phyloP scores from a whole-genome alignment of 345 rosid genomes.

The Salix dunnii region DNA sequence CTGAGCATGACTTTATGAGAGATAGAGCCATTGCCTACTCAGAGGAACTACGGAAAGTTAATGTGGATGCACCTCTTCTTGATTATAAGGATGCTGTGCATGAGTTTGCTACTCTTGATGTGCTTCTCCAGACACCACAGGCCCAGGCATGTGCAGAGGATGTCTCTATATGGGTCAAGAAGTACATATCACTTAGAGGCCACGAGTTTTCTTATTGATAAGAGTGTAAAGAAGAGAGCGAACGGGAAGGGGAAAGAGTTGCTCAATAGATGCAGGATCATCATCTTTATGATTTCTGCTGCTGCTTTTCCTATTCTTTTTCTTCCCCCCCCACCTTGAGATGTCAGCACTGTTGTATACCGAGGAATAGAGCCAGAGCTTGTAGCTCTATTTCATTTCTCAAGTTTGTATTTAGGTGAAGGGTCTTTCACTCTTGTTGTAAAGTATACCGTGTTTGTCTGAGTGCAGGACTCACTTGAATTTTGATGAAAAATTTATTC shows the following conservation, averaged over 20 bases:
- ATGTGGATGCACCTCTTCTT: conserved; percentile 84
- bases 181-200: conserved; percentile 75
- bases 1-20: conserved; percentile 97
- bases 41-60: conserved; percentile 77
- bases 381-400: background rate
- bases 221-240: background rate
- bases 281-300: background rate
- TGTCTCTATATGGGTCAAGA: conserved; percentile 90
- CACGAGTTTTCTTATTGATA: conserved; percentile 80
- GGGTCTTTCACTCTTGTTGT: background rate
- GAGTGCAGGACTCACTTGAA: background rate
- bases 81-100: conserved; percentile 95
- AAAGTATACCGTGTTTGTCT: background rate
- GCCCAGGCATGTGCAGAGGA: conserved; percentile 95
- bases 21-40: conserved; percentile 94
- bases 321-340: conserved; percentile 4
- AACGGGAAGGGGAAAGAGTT: background rate
- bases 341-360: background rate
- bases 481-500: background rate
- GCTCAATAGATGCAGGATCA: background rate
- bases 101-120: conserved; percentile 87
- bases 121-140: conserved; percentile 83
- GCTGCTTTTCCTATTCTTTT: background rate
- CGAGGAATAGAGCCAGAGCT: background rate
- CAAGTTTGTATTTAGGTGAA: background rate